Evolutionary conservation across 331 rosid genomes (phyloP), one percentile per base, ranked within the genome.

Genomic region (Rhamnella rubrinervis): DNA sequence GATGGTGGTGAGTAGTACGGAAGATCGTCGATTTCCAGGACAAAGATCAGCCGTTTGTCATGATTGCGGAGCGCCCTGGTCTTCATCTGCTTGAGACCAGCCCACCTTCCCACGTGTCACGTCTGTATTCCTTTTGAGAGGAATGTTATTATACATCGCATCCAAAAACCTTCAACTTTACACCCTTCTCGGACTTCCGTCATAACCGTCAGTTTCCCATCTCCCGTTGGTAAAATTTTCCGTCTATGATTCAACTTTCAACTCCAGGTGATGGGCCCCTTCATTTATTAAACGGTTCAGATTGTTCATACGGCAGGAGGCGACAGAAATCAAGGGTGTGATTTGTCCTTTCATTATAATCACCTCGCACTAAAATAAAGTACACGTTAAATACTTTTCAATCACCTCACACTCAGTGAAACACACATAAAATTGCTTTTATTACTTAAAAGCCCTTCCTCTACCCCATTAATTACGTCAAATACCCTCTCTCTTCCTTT

Each of bases 361-460:
- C 18, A 10, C 46, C 41, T 8, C 28, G 11, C 81, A 46, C 55
- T 73, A 73, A 73, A 57, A 57, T 17, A n/a, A 16, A 46, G 53
- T 73, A 58, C 77, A 46, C 62, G 37, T 55, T 46, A 31, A 46
- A 17, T 20, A 57, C 66, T 38, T 55, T 59, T 61, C 20, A 61
- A 38, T 28, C 61, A 39, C 41, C 62, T 61, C 46, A 55, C 50
- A 8, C n/a, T n/a, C 23, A 23, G 41, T 46, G 2, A 59, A 20
- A 23, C n/a, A 18, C 10, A 3, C 3, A 3, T 17, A 19, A 14
- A 15, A 18, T 35, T 14, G 8, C 44, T 39, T 19, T 44, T 46
- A 6, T 72, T 71, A 66, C 81, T 56, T 65, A 68, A 63, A 77
- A 64, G 46, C 73, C 87, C 84, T 58, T 80, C 55, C 62, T 26